Evolutionary conservation across 2,329 filamentous ascomycete species (phyloP).

Genomic region (Hawksworthiomyces lignivorus): DNA sequence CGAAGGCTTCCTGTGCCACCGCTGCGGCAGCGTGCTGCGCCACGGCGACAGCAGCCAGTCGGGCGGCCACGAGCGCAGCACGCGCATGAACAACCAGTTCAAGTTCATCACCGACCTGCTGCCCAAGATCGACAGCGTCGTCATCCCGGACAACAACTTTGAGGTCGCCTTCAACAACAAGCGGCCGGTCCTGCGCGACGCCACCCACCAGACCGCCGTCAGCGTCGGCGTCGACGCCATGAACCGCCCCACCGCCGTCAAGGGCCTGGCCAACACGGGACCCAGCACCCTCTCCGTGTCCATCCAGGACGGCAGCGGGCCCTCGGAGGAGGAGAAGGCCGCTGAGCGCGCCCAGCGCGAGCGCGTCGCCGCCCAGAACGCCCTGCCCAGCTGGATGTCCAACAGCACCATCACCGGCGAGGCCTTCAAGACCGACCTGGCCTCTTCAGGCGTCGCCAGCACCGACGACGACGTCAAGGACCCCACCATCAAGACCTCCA

Average conservation of each 20-base stretch:
- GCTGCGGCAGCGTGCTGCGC: constrained; percentile 59
- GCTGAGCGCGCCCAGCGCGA: constrained; percentile 59
- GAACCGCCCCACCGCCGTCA: constrained; percentile 58
- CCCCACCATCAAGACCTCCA: constrained; percentile 26
- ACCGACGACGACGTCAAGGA: constrained; percentile 43
- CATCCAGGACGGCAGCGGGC: constrained; percentile 59
- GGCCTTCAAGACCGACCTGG: constrained; percentile 41
- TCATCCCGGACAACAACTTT: constrained; percentile 68
- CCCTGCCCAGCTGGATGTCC: constrained; percentile 63
- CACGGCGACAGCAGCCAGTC: constrained; percentile 60
- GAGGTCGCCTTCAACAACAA: constrained; percentile 58
- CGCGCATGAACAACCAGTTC: constrained; percentile 69
- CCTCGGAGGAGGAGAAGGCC: constrained; percentile 57
- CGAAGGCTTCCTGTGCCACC: constrained; percentile 73
- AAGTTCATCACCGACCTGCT: constrained; percentile 70
- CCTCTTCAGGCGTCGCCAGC: constrained; percentile 22
- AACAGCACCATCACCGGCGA: constrained; percentile 61
- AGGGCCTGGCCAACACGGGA: constrained; percentile 57
- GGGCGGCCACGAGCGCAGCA: constrained; percentile 65
- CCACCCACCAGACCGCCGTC: constrained; percentile 55
- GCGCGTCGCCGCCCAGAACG: constrained; percentile 60
- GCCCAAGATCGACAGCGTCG: constrained; percentile 66
- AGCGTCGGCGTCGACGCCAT: constrained; percentile 50
- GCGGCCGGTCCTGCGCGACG: constrained; percentile 58
- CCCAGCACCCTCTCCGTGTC: constrained; percentile 63